Base-by-base conservation (phyloP, 768 basidiomycete species). In the Mycena indigotica region DNA sequence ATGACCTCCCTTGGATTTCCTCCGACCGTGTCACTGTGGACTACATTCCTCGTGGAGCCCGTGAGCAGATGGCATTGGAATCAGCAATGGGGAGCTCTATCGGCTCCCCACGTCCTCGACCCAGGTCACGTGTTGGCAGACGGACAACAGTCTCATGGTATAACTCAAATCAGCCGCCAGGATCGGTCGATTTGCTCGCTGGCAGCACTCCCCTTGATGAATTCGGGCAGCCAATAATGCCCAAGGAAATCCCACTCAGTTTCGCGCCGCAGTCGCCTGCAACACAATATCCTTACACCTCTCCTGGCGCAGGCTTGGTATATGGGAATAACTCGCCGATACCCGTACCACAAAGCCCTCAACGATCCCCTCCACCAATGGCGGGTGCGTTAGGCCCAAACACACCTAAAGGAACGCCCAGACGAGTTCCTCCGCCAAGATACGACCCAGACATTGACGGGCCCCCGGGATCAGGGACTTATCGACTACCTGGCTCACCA, bases 221-320 rank as follows among this genome's bases (percentile, higher is more conserved):
- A 21, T 54, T 57, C 17, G 30, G 46, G 38, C 52, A 56, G 49
- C 52, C 55, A 13, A 44, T 44, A 50, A 48, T 48, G 46, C 46
- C 46, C 12, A 52, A 50, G 35, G 29, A 53, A 48, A 24, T 24
- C 19, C 29, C 38, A 17, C 25, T 50, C 15, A 29, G 50, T 25
- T 48, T 48, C 21, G 15, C 41, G 15, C 46, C 46, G 10, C 12
- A 48, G 25, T 13, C 10, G 13, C 46, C 46, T 5, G 5, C 46
- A 26, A 48, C 46, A 21, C 46, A 48, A 28, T 48, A 48, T 28
- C 46, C 46, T 13, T 48, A 48, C 8, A 35, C 95, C 97, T 70
- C 97, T 95, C n/a, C 95, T 98, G 75, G 97, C 95, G 25, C 91
- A 85, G 58, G 96, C 90, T 67, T 93, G 88, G 6, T 88, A 88